Evolutionary conservation across 768 basidiomycete genomes (phyloP).

Genomic region (Chalciporus chontae): DNA sequence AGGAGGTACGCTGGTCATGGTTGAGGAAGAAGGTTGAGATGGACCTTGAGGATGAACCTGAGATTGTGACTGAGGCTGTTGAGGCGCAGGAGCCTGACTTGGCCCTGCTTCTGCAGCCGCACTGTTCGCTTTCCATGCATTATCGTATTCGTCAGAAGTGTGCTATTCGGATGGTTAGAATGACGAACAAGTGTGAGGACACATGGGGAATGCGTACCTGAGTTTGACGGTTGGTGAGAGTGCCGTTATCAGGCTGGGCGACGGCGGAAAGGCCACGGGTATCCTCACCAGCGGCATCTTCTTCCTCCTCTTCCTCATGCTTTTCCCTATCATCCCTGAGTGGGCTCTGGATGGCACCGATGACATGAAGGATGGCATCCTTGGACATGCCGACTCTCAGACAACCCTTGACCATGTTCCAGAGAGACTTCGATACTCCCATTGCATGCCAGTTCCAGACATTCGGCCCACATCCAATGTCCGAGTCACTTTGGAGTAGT

Average conservation of each 20-base stretch:
- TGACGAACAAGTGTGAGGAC: not conserved
- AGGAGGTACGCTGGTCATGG: slow-evolving; percentile 13
- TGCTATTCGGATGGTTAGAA: slow-evolving; percentile 29
- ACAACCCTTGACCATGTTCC: slow-evolving; percentile 68
- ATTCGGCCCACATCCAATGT: slow-evolving; percentile 54
- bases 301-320: slow-evolving; percentile 32
- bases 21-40: slow-evolving; percentile 20
- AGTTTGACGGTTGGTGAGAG: slow-evolving; percentile 13
- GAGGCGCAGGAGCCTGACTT: slow-evolving; percentile 18
- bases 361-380: slow-evolving; percentile 57
- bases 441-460: slow-evolving; percentile 78
- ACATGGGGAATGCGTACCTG: slow-evolving; percentile 22
- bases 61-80: slow-evolving; percentile 16
- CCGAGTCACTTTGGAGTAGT: slow-evolving; percentile 52
- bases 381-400: slow-evolving; percentile 57
- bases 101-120: slow-evolving; percentile 35
- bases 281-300: slow-evolving; percentile 32
- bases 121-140: slow-evolving; percentile 62
- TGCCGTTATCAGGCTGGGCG: slow-evolving; percentile 22
- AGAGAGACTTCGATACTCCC: slow-evolving; percentile 66
- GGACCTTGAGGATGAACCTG: slow-evolving; percentile 16
- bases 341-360: slow-evolving; percentile 52
- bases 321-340: slow-evolving; percentile 34
- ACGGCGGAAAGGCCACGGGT: slow-evolving; percentile 18
- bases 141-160: slow-evolving; percentile 51